Evolutionary conservation across 148 eudicot genomes (phyloP).

Genomic region (Persicaria maculosa): DNA sequence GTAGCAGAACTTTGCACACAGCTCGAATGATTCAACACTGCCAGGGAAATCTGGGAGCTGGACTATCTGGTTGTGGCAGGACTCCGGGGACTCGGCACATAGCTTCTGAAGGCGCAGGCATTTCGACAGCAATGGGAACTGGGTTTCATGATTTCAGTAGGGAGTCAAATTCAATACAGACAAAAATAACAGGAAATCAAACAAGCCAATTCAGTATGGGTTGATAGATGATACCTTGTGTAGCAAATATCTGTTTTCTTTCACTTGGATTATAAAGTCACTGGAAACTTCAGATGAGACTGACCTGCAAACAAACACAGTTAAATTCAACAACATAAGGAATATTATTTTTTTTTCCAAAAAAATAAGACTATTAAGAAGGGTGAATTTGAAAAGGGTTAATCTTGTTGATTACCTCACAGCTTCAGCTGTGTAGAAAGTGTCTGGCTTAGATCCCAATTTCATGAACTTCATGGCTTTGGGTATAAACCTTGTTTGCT

Average conservation of each 20-base stretch:
- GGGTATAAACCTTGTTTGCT: neutral
- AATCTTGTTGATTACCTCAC: constrained; percentile 44
- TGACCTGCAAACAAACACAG: constrained; percentile 45
- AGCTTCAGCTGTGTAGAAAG: constrained; percentile 70
- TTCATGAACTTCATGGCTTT: constrained; percentile 94
- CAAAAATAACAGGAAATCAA: neutral
- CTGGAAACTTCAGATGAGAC: constrained; percentile 82
- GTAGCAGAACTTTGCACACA: constrained; percentile 92
- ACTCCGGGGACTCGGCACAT: constrained; percentile 54
- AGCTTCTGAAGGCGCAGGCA: constrained; percentile 59
- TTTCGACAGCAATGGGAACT: constrained; percentile 90
- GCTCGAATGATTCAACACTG: constrained; percentile 67
- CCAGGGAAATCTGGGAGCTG: constrained; percentile 89
- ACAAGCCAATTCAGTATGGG: neutral
- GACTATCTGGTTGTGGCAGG: constrained; percentile 52
- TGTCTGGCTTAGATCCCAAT: constrained; percentile 88
- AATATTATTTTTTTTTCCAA: no score
- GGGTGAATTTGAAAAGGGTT: neutral
- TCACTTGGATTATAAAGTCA: constrained; percentile 80
- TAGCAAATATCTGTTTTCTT: constrained; percentile 70
- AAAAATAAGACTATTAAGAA: neutral
- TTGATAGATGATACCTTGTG: constrained; percentile 62
- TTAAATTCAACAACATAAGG: neutral
- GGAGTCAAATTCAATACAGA: neutral
- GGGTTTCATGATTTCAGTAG: constrained; percentile 22